Base-by-base conservation (phyloP, 2,329 filamentous ascomycete species). In the Sarocladium brachiariae region DNA sequence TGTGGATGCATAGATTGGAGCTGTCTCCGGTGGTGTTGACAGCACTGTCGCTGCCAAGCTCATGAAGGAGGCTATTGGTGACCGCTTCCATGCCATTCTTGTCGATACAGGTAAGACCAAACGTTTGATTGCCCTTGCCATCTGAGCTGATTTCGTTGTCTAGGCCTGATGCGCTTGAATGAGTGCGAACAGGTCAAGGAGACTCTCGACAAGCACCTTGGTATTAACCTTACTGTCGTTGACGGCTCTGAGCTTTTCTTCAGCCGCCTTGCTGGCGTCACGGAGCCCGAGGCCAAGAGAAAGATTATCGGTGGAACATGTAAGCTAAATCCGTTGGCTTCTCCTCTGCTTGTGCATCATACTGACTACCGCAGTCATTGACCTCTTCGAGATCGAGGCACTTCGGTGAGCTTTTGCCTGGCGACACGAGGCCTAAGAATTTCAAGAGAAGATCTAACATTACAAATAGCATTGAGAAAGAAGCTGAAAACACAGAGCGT, bases 191-290 rank as follows among this genome's bases (percentile, higher is more conserved):
- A 85, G 60, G 93, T 97, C 49, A 84, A 95, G 68, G 74, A 89
- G 67, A 91, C 83, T 0, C 78, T 97, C 2, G 76, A 77, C 2
- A 67, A 90, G 61, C 84, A 93, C 57, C 79, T 97, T 1, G 88
- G 88, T 1, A 95, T 97, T 67, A 93, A 96, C 67, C 75, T 97
- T 2, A 95, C 88, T 0, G 85, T 97, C 24, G 81, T 95, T 2
- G 87, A 97, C 63, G 90, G 82, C 0, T 77, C 78, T 9, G 76
- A 95, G 54, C 72, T 79, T 23, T 97, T 97, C 74, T 74, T 96
- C n/a, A 71, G 72, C 25, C 76, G 83, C 21, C 81, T 97, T 1
- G 78, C 81, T 56, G 92, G 89, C 16, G 80, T 96, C 23, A 73
- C 71, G 0, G 89, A 83, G 25, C 91, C 92, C 0, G 91, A 97